Percentiles rank a stretch among this genome's conserved stretches.
Evolutionary conservation across 441 rosid species (phyloP).

Genomic region (California macrophylla): DNA sequence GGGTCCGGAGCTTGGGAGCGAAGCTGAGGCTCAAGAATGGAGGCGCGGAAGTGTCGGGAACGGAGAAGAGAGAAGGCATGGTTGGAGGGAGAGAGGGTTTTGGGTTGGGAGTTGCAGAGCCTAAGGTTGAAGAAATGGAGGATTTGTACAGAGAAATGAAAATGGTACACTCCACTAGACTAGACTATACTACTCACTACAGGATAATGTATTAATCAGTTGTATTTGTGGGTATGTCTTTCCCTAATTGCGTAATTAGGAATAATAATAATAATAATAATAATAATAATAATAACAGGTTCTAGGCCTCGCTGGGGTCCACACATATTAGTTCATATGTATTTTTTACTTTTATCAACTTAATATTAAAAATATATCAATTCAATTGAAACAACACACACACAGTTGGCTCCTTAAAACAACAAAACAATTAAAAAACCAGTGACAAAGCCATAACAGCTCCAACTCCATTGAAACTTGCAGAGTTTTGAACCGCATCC

Average conservation of each 20-base stretch:
- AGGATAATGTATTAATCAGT: too few relatives aligned
- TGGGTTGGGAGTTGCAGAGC: background rate
- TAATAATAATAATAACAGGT: too few relatives aligned
- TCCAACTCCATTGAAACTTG: background rate
- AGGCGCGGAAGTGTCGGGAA: constrained; percentile 29
- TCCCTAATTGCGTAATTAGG: too few relatives aligned
- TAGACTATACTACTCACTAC: too few relatives aligned
- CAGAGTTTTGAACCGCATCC: background rate
- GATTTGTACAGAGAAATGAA: background rate
- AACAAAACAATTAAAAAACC: background rate
- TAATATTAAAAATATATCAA: too few relatives aligned
- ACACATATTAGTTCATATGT: too few relatives aligned
- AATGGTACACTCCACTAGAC: too few relatives aligned
- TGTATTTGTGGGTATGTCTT: too few relatives aligned
- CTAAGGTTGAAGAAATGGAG: background rate
- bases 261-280: too few relatives aligned
- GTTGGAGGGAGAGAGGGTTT: background rate
- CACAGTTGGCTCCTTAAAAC: background rate
- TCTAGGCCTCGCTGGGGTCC: too few relatives aligned
- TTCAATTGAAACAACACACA: too few relatives aligned
- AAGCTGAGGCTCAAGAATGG: constrained; percentile 36
- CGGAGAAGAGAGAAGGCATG: constrained; percentile 46
- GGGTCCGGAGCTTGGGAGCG: constrained; percentile 24
- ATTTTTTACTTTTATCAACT: too few relatives aligned
- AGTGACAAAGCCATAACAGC: background rate